Base-by-base conservation (phyloP, 2,329 filamentous ascomycete species). In the Diaporthe australafricana region DNA sequence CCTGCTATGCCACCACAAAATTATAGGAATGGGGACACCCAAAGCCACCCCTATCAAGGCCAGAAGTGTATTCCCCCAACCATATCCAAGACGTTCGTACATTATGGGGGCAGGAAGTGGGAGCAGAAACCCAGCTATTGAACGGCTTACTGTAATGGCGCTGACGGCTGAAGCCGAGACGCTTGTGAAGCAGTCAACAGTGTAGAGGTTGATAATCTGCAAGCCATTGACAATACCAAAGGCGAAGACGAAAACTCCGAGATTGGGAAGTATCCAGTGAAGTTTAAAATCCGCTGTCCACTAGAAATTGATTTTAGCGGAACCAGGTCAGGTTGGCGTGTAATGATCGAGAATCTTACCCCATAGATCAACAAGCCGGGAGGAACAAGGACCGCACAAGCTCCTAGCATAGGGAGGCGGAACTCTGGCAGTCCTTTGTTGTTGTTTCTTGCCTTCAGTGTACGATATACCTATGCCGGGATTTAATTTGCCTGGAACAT, bases 151-250 rank as follows among this genome's bases (percentile, higher is more conserved):
- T 12, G 60, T 65, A n/a, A 50, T 65, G 5, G 60, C 60, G 5
- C 60, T 65, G 30, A 65, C 30, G 14, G 60, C 60, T 20, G 60
- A 65, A 14, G 60, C 60, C 8, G 60, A 65, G 1, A 65, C 60
- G 5, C 30, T 38, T 5, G 60, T 65, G 30, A 65, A 65, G 17
- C 45, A 25, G 12, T 65, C 60, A 3, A 65, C 60, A 1, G 60
- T 50, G 27, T 65, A 65, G 3, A 65, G 45, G 8, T 65, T 65
- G n/a, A 65, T 65, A 20, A 65, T 65, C 60, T 65, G 60, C 2
- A 65, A n/a, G 30, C 60, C 60, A 16, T 65, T 65, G 4, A 50
- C 60, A 16, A 65, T 65, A 1, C 60, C 60, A 6, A 65, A 65
- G 2, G 45, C 60, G 22, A 65, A 65, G 0, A 50, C 20, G n/a